Percentiles rank a stretch among this genome's conserved stretches.
Evolutionary conservation across 306 rosid species (phyloP).

Genomic region (Castanopsis chinensis): DNA sequence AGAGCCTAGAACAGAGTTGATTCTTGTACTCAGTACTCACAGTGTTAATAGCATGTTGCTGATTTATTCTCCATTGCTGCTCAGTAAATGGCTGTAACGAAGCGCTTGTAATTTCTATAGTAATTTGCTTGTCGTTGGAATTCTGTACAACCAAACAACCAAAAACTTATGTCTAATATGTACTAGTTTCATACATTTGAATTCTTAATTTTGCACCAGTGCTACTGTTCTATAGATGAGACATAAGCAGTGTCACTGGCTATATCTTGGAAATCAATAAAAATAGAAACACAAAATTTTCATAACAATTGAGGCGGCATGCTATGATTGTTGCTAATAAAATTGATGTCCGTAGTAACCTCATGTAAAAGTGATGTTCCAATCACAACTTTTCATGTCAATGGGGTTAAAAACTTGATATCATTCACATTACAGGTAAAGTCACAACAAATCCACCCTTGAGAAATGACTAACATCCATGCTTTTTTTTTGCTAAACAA

Average conservation of each 20-base stretch:
- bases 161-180: no score
- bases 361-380: no score
- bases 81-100: slow-evolving; percentile 74
- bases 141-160: no score
- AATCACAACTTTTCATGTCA: no score
- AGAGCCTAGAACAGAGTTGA: not conserved
- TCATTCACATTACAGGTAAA: not conserved
- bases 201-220: not conserved
- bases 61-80: slow-evolving; percentile 68
- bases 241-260: not conserved
- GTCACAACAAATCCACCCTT: slow-evolving; percentile 82
- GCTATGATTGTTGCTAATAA: no score
- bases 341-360: no score
- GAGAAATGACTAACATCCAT: slow-evolving; percentile 87
- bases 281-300: not conserved
- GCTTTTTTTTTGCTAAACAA: slow-evolving; percentile 5
- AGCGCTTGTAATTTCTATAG: slow-evolving; percentile 46
- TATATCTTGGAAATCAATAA: no score
- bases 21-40: slow-evolving; percentile 29
- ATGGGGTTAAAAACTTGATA: no score
- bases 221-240: not conserved
- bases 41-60: slow-evolving; percentile 58
- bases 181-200: no score
- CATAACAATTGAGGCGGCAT: not conserved
- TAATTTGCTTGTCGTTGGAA: no score